phyloP scores from a whole-genome alignment of 164 flowering plant species.

The Vitis cinerea region DNA sequence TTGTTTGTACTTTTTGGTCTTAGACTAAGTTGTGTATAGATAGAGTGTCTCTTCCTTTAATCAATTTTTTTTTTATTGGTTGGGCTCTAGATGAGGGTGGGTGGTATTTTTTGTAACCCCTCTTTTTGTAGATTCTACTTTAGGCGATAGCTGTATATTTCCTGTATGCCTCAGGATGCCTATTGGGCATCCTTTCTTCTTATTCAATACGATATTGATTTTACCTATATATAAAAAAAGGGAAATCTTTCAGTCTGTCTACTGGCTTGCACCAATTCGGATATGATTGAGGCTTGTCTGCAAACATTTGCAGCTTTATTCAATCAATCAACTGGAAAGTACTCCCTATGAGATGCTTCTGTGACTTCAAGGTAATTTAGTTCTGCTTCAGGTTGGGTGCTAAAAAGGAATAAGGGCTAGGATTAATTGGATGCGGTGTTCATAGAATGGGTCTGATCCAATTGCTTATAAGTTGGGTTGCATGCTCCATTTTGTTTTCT shows the following conservation, averaged over 20 bases:
- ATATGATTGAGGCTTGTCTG: slow-evolving; percentile 83
- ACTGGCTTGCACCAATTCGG: slow-evolving; percentile 88
- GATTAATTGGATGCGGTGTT: slow-evolving; percentile 67
- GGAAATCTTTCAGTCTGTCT: slow-evolving; percentile 13
- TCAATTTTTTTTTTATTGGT: too few relatives aligned
- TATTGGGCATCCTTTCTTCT: too few relatives aligned
- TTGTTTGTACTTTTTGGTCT: too few relatives aligned
- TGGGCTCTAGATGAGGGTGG: too few relatives aligned
- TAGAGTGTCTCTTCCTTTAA: too few relatives aligned
- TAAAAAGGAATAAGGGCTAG: slow-evolving; percentile 90
- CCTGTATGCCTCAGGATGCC: too few relatives aligned
- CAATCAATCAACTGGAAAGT: slow-evolving; percentile 78
- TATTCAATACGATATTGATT: too few relatives aligned
- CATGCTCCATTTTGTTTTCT: slow-evolving; percentile 91
- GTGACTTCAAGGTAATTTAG: slow-evolving; percentile 68
- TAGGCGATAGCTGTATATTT: too few relatives aligned
- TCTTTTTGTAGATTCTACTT: too few relatives aligned
- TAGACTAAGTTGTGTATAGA: too few relatives aligned
- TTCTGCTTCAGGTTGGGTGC: slow-evolving; percentile 95
- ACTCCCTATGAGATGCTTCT: slow-evolving; percentile 60
- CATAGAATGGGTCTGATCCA: slow-evolving; percentile 53
- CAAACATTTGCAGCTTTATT: slow-evolving; percentile 83
- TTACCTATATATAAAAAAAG: too few relatives aligned
- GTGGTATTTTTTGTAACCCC: too few relatives aligned
- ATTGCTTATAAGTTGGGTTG: slow-evolving; percentile 60